Percentiles rank a stretch among this genome's conserved stretches.
phyloP scores from a whole-genome alignment of 2,329 filamentous ascomycete genomes.

The Harringtonia aguacate region DNA sequence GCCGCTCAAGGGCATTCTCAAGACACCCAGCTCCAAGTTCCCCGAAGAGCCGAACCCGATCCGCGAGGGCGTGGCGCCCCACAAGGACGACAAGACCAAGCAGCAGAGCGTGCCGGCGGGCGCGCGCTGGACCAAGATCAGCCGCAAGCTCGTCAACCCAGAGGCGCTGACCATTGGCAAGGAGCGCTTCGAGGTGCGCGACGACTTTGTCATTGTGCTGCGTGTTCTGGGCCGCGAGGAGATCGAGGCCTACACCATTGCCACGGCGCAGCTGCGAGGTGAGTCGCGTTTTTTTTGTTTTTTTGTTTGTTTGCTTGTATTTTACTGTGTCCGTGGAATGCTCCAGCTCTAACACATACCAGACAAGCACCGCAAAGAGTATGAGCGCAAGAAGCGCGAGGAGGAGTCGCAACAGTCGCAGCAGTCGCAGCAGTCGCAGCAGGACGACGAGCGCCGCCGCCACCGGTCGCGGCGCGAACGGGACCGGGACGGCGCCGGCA shows the following conservation, averaged over 20 bases:
- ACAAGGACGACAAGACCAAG: conserved; percentile 71
- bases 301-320: background rate
- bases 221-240: conserved; percentile 80
- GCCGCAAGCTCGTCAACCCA: conserved; percentile 77
- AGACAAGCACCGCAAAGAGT: conserved; percentile 28
- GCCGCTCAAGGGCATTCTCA: conserved; percentile 77
- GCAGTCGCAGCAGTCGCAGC: no score
- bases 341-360: conserved; percentile 7
- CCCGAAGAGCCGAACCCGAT: conserved; percentile 77
- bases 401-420: background rate
- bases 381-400: conserved; percentile 13
- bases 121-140: conserved; percentile 90
- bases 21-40: conserved; percentile 70
- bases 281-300: conserved; percentile 18
- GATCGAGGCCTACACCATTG: conserved; percentile 75
- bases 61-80: conserved; percentile 83
- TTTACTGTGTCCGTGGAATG: no score
- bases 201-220: conserved; percentile 88
- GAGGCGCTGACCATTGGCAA: conserved; percentile 78
- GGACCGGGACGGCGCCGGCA: conserved; percentile 11
- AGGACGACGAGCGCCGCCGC: conserved; percentile 3
- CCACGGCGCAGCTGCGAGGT: conserved; percentile 75
- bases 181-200: conserved; percentile 83
- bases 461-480: conserved; percentile 1
- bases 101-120: conserved; percentile 60